Base-by-base conservation (phyloP, 208 protist genomes). In the Sergeia podlipaevii region DNA sequence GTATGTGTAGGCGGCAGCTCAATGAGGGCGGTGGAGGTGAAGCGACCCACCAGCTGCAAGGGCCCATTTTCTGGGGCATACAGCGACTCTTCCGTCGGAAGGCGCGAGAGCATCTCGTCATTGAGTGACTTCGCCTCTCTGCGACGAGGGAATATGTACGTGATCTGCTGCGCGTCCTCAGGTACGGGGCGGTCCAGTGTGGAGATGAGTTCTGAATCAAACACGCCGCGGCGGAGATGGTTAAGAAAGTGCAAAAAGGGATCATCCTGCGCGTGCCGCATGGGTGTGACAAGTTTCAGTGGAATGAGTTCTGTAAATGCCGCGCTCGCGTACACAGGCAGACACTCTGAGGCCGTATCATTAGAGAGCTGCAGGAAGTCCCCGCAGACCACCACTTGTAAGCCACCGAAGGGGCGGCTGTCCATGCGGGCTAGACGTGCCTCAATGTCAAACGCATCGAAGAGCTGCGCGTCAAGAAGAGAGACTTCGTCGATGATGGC, bases 401-500 rank as follows among this genome's bases (percentile, higher is more conserved):
- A 70, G 15, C 93, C 93, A 20, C 93, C 93, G 51, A 97, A 97
- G 21, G 88, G 79, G 7, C 27, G 43, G 38, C 60, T 47, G 38
- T 56, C 43, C 53, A 89, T 55, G 24, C 89, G 89, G 15, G 88
- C 86, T 24, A 85, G 61, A 3, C 85, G 78, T 1, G 87, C 87
- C 50, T 89, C 76, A 38, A 70, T 49, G 46, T 97, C 91, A 26
- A 97, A 81, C 43, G 85, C 70, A 39, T 96, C 89, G 29, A 97
- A 70, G 49, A 89, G 67, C 11, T 79, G 54, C 39, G 79, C 75
- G 49, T 80, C 65, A 10, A 97, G 66, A 54, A 96, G 67, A 10
- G 91, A 97, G 6, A 97, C 85, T 58, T 97, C 93, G 62, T 97
- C 93, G 32, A 97, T 73, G 34, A 97, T 91, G 36, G 96, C 69